These are phyloP conservation scores for Rubus idaeus DNA, from an alignment of 306 rosid genomes.

Conservation along the genomic window DNA sequence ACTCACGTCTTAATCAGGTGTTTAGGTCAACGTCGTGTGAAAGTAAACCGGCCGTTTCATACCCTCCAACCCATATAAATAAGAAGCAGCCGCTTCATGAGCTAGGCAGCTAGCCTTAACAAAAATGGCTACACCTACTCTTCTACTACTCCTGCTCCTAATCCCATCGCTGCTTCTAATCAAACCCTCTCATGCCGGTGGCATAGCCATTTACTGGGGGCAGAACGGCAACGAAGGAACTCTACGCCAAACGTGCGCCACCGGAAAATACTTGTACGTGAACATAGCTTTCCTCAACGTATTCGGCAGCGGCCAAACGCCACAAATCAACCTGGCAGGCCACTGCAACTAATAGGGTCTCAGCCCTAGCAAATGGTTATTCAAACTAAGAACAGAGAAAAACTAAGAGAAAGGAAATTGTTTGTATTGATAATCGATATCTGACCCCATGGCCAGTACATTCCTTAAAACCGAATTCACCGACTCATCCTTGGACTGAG, in stretches of 20 bases:
- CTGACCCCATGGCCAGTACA: no score
- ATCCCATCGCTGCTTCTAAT: slow-evolving; percentile 9
- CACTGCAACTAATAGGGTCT: no score
- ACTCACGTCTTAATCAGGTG: background rate
- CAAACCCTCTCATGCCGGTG: slow-evolving; percentile 36
- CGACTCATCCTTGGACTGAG: no score
- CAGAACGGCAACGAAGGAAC: slow-evolving; percentile 67
- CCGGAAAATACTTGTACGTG: slow-evolving; percentile 46
- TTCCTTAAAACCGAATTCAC: no score
- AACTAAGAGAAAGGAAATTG: no score
- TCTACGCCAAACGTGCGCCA: slow-evolving; percentile 60
- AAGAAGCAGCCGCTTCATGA: background rate
- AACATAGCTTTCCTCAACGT: slow-evolving; percentile 48
- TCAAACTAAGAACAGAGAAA: no score
- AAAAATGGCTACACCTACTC: slow-evolving; percentile 29
- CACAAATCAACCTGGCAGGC: slow-evolving; percentile 59
- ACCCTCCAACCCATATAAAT: background rate
- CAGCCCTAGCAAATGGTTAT: no score
- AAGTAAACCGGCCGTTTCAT: background rate
- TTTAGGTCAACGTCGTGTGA: background rate
- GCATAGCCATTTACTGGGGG: slow-evolving; percentile 77
- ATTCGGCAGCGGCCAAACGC: slow-evolving; percentile 46
- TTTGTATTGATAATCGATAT: no score
- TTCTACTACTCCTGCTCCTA: slow-evolving; percentile 26
- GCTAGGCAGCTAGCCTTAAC: background rate